A percentile compares a stretch with the other conserved stretches of the same genome.
Conservation (phyloP, 1,284 basidiomycete genomes). For the Bjerkandera adusta region DNA sequence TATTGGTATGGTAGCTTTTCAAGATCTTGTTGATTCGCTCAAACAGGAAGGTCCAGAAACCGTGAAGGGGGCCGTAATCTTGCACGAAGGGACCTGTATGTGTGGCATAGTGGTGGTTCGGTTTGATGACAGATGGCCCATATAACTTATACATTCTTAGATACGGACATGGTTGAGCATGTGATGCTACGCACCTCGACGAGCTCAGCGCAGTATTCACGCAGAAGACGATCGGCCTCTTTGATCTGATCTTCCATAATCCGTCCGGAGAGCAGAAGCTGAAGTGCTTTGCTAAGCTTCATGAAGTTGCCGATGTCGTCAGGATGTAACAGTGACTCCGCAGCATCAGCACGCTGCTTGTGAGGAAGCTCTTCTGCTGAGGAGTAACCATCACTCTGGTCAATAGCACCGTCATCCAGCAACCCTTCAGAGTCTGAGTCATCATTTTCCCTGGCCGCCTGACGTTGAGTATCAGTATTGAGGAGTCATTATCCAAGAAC, state of each 20-base stretch:
- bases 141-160: slow-evolving; percentile 27
- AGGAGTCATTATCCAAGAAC: too few species aligned
- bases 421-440: too few species aligned
- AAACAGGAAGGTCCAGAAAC: slow-evolving; percentile 38
- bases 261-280: slow-evolving; percentile 11
- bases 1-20: slow-evolving; percentile 32
- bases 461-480: too few species aligned
- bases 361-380: too few species aligned
- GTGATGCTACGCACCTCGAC: slow-evolving; percentile 17
- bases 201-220: slow-evolving; percentile 23
- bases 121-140: slow-evolving; percentile 24
- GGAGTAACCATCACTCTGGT: too few species aligned
- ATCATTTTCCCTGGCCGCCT: too few species aligned
- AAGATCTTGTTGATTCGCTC: slow-evolving; percentile 36
- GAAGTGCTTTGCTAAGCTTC: slow-evolving; percentile 23
- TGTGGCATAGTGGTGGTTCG: slow-evolving; percentile 33
- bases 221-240: slow-evolving; percentile 19
- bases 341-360: too few species aligned
- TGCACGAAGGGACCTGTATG: slow-evolving; percentile 24
- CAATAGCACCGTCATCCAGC: too few species aligned
- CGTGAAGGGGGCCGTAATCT: slow-evolving; percentile 33
- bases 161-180: too few species aligned
- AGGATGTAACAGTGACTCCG: too few species aligned
- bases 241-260: slow-evolving; percentile 17
- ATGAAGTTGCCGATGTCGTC: slow-evolving; percentile 25